Evolutionary conservation across 2,329 filamentous ascomycete genomes (phyloP).

Genomic region (Pestalotiopsis fici): DNA sequence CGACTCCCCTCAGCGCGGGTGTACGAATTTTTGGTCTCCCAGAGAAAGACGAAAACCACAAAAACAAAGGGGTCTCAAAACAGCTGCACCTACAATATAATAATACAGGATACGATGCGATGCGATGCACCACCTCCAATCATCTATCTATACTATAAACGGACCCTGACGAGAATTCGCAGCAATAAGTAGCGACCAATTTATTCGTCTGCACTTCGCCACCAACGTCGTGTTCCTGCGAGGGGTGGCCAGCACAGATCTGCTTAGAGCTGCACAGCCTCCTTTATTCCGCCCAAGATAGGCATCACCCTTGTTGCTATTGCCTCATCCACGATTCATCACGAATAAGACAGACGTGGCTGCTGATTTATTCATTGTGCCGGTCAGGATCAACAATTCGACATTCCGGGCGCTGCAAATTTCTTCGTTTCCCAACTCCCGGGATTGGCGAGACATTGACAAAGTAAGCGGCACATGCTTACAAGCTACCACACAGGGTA

Average conservation of each 20-base stretch:
- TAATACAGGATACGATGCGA: not conserved
- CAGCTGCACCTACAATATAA: not conserved
- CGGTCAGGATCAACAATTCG: not conserved
- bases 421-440: not conserved
- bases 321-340: not conserved
- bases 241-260: not conserved
- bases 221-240: slow-evolving; percentile 2
- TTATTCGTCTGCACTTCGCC: not conserved
- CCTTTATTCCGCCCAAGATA: not conserved
- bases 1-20: not conserved
- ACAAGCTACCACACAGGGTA: not conserved
- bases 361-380: not conserved
- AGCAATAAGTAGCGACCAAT: not conserved
- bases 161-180: not conserved
- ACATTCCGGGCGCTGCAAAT: not conserved
- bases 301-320: not conserved
- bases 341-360: not conserved
- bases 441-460: not conserved
- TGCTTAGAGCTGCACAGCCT: not conserved
- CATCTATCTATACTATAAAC: not conserved
- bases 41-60: not conserved
- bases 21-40: not conserved
- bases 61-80: not conserved
- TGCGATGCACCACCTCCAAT: not conserved
- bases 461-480: no score